phyloP scores from a whole-genome alignment of 768 basidiomycete genomes.

The Coprinellus aureogranulatus region DNA sequence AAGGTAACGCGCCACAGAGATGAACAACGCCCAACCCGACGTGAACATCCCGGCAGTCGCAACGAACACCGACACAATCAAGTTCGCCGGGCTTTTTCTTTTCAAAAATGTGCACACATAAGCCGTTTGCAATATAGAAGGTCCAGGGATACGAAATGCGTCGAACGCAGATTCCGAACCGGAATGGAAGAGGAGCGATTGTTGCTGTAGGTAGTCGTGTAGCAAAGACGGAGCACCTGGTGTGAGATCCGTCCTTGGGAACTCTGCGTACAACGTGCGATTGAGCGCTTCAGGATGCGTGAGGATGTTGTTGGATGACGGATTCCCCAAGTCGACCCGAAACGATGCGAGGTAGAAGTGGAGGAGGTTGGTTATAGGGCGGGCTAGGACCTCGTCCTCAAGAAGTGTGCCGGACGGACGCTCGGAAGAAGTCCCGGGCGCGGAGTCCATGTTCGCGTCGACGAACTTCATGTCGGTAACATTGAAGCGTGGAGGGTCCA shows the following conservation, averaged over 20 bases:
- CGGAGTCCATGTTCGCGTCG: conserved; percentile 8
- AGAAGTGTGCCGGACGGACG: background rate
- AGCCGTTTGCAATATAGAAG: conserved; percentile 19
- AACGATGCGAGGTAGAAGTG: conserved; percentile 22
- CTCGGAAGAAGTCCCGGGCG: background rate
- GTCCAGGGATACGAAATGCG: conserved; percentile 14
- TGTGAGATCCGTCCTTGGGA: conserved; percentile 11
- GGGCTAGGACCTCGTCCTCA: conserved; percentile 8
- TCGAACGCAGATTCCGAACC: background rate
- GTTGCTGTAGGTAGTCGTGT: conserved; percentile 9
- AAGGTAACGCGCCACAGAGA: background rate
- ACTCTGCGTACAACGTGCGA: conserved; percentile 3
- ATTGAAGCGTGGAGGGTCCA: conserved; percentile 7
- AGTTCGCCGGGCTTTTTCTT: conserved; percentile 10
- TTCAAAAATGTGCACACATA: conserved; percentile 21
- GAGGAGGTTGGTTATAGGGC: conserved; percentile 18
- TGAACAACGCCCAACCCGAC: conserved; percentile 16
- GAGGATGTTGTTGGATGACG: conserved; percentile 27
- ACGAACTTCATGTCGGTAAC: conserved; percentile 14
- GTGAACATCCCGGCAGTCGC: conserved; percentile 27
- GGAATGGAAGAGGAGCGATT: background rate
- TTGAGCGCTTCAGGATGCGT: conserved; percentile 15
- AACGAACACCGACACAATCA: conserved; percentile 21
- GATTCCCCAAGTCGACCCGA: conserved; percentile 27
- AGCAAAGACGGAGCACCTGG: conserved; percentile 5